phyloP scores from a whole-genome alignment of 306 rosid species.

The Lupinus albus region DNA sequence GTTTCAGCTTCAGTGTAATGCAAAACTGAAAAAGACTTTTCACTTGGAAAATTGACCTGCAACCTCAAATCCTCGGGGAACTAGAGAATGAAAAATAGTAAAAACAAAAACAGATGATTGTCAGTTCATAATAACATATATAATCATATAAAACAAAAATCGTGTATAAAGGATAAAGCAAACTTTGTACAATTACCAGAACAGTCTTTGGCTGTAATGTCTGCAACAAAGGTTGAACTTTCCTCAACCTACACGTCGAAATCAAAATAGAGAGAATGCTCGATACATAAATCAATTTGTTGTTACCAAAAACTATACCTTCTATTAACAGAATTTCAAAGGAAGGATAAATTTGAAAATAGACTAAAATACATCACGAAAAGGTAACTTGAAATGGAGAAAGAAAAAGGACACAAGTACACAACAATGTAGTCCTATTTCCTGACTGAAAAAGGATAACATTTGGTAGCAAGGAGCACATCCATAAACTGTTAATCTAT shows the following conservation, averaged over 20 bases:
- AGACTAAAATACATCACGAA: not conserved
- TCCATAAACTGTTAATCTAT: slow-evolving; percentile 22
- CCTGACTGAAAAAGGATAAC: not conserved
- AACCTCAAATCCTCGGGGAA: slow-evolving; percentile 61
- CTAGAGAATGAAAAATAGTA: slow-evolving; percentile 45
- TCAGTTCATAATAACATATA: slow-evolving; percentile 11
- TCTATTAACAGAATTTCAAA: slow-evolving; percentile 13
- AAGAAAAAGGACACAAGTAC: not conserved
- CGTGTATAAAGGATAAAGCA: not conserved
- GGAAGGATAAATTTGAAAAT: not conserved
- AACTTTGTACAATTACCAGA: slow-evolving; percentile 55
- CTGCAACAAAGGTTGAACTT: slow-evolving; percentile 61
- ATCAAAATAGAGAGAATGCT: slow-evolving; percentile 25
- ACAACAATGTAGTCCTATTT: not conserved
- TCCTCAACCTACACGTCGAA: slow-evolving; percentile 53
- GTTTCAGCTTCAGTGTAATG: slow-evolving; percentile 62
- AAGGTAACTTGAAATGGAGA: not conserved
- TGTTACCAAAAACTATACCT: not conserved
- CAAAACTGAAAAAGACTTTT: slow-evolving; percentile 46
- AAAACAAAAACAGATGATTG: not conserved
- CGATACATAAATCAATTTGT: slow-evolving; percentile 22
- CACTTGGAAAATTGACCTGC: slow-evolving; percentile 43
- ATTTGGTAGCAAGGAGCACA: slow-evolving; percentile 3
- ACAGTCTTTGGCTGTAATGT: slow-evolving; percentile 65
- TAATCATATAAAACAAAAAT: slow-evolving; percentile 16